A percentile compares a stretch with the other conserved stretches of the same genome.
Evolutionary conservation across 2,329 filamentous ascomycete species (phyloP).

Genomic region (Phialocephala sp.): DNA sequence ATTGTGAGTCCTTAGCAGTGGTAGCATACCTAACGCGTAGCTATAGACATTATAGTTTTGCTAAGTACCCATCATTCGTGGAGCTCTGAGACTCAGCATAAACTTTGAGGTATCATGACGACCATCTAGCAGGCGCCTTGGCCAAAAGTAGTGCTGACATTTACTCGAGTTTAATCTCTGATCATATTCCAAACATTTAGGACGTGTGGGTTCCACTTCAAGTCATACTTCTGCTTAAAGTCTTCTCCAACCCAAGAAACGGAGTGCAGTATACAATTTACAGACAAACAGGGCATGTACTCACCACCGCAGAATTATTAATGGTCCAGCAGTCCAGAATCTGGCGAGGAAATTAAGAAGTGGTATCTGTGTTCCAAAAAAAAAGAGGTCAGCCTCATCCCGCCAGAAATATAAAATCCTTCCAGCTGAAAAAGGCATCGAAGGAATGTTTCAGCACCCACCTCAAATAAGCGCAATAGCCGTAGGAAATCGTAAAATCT

Average conservation of each 20-base stretch:
- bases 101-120: background rate
- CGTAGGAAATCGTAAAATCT: constrained; percentile 31
- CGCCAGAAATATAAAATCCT: constrained; percentile 2
- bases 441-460: constrained; percentile 20
- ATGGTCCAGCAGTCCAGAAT: constrained; percentile 20
- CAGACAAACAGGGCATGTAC: constrained; percentile 9
- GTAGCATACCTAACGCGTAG: background rate
- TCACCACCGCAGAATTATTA: constrained; percentile 32
- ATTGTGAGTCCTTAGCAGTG: background rate
- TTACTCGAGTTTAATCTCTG: background rate
- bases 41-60: background rate
- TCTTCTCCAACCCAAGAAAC: constrained; percentile 2
- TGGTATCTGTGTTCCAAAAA: constrained; percentile 28
- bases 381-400: constrained; percentile 29
- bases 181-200: background rate
- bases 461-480: constrained; percentile 35
- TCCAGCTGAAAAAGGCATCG: constrained; percentile 7
- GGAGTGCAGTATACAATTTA: too few species aligned
- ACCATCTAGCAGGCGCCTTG: background rate
- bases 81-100: background rate
- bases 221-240: background rate
- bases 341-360: constrained; percentile 26
- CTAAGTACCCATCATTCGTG: background rate
- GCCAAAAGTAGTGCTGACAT: background rate
- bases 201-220: background rate